Conservation (phyloP, 2,329 filamentous ascomycete species). For the Diaporthe aspalathi region DNA sequence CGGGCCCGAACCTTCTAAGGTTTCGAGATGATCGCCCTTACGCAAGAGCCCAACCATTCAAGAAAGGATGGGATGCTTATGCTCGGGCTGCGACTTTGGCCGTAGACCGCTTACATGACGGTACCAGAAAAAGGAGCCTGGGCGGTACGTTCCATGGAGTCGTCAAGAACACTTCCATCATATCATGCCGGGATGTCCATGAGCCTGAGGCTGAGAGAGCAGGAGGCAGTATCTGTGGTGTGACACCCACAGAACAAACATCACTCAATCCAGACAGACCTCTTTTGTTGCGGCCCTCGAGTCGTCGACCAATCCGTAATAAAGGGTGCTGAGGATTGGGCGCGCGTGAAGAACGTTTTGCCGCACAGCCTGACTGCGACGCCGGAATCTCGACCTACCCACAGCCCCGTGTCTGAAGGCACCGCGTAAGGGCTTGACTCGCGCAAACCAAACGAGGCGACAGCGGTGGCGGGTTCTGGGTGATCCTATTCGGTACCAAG, state of each 20-base stretch:
- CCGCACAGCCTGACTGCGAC: not conserved
- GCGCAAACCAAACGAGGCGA: not conserved
- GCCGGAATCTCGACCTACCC: not conserved
- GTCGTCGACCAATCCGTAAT: not conserved
- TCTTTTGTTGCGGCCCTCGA: not conserved
- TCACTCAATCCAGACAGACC: no score
- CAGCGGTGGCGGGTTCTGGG: not conserved
- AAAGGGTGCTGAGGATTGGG: not conserved
- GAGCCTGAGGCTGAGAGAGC: no score
- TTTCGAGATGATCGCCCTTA: no score
- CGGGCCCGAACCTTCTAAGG: no score
- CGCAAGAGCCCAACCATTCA: no score
- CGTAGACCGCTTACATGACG: no score
- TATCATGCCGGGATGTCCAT: no score
- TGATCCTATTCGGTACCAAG: not conserved
- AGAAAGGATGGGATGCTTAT: no score
- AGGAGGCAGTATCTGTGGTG: not conserved
- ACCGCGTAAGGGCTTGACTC: not conserved
- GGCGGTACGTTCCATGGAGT: no score
- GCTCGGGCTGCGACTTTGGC: no score
- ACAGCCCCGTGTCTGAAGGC: not conserved
- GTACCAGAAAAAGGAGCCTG: no score
- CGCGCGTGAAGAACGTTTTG: not conserved
- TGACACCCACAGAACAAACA: not conserved
- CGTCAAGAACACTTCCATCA: no score